Conservation (phyloP, 2,329 filamentous ascomycete genomes). For the Diaporthe citrichinensis region DNA sequence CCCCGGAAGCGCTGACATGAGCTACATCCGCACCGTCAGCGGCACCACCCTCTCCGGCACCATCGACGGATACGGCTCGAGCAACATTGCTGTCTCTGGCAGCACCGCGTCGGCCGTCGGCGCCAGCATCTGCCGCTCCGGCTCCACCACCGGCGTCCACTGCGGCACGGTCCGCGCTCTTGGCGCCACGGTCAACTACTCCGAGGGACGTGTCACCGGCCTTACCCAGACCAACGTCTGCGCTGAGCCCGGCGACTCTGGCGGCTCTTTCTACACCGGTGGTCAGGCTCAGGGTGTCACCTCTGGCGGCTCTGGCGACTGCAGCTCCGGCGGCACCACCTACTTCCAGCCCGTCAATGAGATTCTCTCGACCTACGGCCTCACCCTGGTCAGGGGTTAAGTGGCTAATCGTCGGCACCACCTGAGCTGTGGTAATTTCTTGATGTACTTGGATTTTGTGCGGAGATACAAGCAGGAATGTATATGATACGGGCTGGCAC, state of each 20-base stretch:
- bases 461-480: neutral
- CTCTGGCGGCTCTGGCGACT: slow-evolving; percentile 15
- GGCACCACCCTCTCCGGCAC: neutral
- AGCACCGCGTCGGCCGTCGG: slow-evolving; percentile 6
- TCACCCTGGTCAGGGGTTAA: slow-evolving; percentile 16
- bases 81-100: neutral
- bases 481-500: neutral
- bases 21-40: slow-evolving; percentile 21
- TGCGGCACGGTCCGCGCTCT: slow-evolving; percentile 23
- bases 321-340: slow-evolving; percentile 20
- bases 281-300: slow-evolving; percentile 29
- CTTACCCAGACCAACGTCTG: slow-evolving; percentile 29
- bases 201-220: slow-evolving; percentile 17
- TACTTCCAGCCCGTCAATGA: slow-evolving; percentile 34
- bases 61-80: neutral
- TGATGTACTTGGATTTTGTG: neutral
- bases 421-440: neutral
- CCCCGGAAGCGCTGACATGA: slow-evolving; percentile 12
- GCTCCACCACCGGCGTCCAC: slow-evolving; percentile 30
- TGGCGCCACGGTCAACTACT: slow-evolving; percentile 16
- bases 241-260: slow-evolving; percentile 29
- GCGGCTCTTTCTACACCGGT: slow-evolving; percentile 20
- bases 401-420: neutral
- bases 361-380: slow-evolving; percentile 27
- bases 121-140: slow-evolving; percentile 14